Evolutionary conservation across 1,139 yeast genomes (phyloP).

Genomic region (Yamadazyma blattariae): DNA sequence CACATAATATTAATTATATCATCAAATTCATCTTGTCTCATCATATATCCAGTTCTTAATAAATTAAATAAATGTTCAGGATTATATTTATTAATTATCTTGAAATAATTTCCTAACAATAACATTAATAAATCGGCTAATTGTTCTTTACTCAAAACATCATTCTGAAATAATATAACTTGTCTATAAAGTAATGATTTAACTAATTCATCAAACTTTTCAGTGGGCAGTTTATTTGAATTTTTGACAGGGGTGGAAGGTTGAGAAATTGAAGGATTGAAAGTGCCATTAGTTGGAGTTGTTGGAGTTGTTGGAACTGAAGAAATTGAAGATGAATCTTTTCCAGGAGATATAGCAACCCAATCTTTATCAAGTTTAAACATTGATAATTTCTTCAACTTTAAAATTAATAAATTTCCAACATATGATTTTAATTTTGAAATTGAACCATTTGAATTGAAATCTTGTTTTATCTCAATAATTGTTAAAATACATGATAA

Average conservation of each 20-base stretch:
- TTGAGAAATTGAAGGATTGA: conserved; percentile 2
- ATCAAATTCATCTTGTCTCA: conserved; percentile 26
- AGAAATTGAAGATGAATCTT: conserved; percentile 14
- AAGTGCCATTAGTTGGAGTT: not conserved
- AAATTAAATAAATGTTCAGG: conserved; percentile 35
- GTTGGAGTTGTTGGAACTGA: not conserved
- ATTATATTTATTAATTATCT: conserved; percentile 16
- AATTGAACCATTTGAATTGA: conserved; percentile 5
- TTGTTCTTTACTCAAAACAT: conserved; percentile 27
- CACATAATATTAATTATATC: conserved; percentile 16
- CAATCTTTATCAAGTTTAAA: conserved; percentile 32
- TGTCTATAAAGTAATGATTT: conserved; percentile 45
- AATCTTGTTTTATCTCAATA: conserved; percentile 25
- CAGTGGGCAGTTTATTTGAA: not conserved
- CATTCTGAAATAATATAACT: conserved; percentile 33
- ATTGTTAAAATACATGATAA: conserved; percentile 30
- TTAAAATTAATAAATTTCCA: conserved; percentile 15
- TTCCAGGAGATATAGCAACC: conserved; percentile 72
- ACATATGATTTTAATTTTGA: conserved; percentile 4
- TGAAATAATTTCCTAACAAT: conserved; percentile 29
- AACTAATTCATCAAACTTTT: conserved; percentile 11
- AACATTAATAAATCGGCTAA: conserved; percentile 30
- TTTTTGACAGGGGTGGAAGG: conserved; percentile 2
- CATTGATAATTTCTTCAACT: conserved; percentile 21
- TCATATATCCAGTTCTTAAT: conserved; percentile 33